Evolutionary conservation across 169 alveolate species (phyloP).

Genomic region (Theileria orientalis): DNA sequence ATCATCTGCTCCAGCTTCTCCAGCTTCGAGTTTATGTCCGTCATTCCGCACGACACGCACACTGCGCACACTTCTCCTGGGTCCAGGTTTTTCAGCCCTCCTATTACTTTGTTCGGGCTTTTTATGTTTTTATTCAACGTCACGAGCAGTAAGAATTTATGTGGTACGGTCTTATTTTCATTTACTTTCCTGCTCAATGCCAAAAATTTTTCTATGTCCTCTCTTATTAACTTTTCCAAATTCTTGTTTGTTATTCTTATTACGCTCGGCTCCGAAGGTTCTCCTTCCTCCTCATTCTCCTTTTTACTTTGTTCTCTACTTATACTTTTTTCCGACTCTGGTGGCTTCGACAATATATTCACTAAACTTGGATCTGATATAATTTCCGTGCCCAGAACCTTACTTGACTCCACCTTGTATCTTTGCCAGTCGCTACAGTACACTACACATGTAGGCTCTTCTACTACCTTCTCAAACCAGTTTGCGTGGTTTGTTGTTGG

Average conservation of each 20-base stretch:
- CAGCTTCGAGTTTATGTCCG: constrained; percentile 34
- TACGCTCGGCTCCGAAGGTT: background rate
- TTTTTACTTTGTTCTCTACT: background rate
- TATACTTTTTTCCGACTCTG: background rate
- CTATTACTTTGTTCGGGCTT: constrained; percentile 54
- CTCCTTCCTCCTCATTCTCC: constrained; percentile 5
- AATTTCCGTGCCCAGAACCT: background rate
- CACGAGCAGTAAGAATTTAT: constrained; percentile 41
- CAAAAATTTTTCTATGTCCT: constrained; percentile 44
- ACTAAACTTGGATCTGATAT: constrained; percentile 20
- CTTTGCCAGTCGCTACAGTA: constrained; percentile 58
- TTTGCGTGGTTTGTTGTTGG: background rate
- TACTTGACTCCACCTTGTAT: constrained; percentile 33
- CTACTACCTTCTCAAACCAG: constrained; percentile 35
- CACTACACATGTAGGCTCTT: constrained; percentile 39
- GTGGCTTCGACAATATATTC: constrained; percentile 9
- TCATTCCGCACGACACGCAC: constrained; percentile 54
- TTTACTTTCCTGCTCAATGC: constrained; percentile 1
- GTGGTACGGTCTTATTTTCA: constrained; percentile 23
- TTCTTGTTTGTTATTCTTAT: constrained; percentile 29
- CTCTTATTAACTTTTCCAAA: constrained; percentile 34
- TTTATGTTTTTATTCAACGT: constrained; percentile 37
- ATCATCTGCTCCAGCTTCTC: constrained; percentile 46
- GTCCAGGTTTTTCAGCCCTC: constrained; percentile 43
- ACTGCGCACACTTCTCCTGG: constrained; percentile 57